A percentile compares a stretch with the other conserved stretches of the same genome.
phyloP scores from a whole-genome alignment of 2,329 filamentous ascomycete genomes.

The Pseudovirgaria hyperparasitica region DNA sequence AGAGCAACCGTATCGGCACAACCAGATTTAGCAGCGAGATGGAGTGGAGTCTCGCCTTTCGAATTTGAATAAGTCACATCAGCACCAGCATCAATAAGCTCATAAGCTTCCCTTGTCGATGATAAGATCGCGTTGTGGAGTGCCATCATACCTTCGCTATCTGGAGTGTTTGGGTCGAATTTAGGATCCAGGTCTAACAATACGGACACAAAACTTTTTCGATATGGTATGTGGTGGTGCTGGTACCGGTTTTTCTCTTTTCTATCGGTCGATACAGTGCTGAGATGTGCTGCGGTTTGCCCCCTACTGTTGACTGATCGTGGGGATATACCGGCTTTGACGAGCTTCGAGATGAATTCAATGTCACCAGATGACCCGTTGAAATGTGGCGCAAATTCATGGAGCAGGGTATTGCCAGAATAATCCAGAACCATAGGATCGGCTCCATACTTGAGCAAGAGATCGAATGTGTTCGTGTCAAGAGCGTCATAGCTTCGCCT shows the following conservation, averaged over 20 bases:
- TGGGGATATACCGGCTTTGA: no score
- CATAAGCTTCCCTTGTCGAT: conserved; percentile 10
- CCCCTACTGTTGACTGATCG: no score
- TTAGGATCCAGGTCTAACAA: conserved; percentile 3
- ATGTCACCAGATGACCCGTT: no score
- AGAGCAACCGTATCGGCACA: conserved; percentile 23
- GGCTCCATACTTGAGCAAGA: conserved; percentile 12
- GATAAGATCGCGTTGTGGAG: conserved; percentile 10
- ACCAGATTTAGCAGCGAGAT: conserved; percentile 24
- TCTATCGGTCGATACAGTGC: no score
- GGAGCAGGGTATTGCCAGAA: conserved; percentile 6
- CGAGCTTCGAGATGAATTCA: no score
- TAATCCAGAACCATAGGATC: conserved; percentile 6
- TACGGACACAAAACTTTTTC: neutral
- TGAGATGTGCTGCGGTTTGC: no score
- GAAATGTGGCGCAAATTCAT: conserved; percentile 4
- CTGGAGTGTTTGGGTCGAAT: conserved; percentile 4
- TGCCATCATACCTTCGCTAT: conserved; percentile 12
- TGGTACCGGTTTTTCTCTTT: no score
- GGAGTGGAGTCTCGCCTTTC: conserved; percentile 26
- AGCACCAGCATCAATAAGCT: conserved; percentile 25
- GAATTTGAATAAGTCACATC: conserved; percentile 17
- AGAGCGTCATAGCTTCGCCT: no score
- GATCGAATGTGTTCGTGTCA: conserved; percentile 2
- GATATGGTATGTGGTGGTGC: no score